These are phyloP conservation scores for Penicillium manginii DNA, from an alignment of 495 filamentous ascomycete species.

Conservation along the genomic window DNA sequence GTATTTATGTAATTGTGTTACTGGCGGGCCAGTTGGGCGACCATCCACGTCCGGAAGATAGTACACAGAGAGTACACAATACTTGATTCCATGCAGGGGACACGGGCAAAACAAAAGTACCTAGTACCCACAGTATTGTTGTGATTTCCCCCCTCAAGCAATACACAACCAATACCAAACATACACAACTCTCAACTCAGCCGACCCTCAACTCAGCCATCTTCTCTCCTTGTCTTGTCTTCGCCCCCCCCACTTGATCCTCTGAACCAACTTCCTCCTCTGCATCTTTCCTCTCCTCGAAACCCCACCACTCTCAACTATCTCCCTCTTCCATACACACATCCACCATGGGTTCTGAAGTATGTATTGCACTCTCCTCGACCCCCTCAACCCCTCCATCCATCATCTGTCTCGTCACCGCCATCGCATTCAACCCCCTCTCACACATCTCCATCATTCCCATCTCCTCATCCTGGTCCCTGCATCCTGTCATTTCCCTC, in stretches of 20 bases:
- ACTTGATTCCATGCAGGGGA: neutral
- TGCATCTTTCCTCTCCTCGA: slow-evolving; percentile 25
- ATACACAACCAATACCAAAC: too few species aligned
- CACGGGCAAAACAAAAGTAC: slow-evolving; percentile 8
- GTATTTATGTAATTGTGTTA: neutral
- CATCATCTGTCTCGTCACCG: slow-evolving; percentile 35
- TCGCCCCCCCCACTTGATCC: slow-evolving; percentile 31
- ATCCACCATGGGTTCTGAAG: slow-evolving; percentile 53
- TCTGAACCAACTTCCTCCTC: slow-evolving; percentile 32
- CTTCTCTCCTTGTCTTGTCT: slow-evolving; percentile 6
- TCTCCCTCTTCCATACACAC: slow-evolving; percentile 20
- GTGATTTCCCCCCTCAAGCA: slow-evolving; percentile 25
- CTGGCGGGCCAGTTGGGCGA: neutral
- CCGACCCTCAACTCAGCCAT: slow-evolving; percentile 15
- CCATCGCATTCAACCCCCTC: slow-evolving; percentile 36
- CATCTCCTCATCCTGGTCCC: slow-evolving; percentile 1
- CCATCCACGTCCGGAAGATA: neutral
- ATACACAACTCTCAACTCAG: too few species aligned
- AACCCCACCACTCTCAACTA: slow-evolving; percentile 7
- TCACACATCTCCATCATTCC: slow-evolving; percentile 12
- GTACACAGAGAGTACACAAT: slow-evolving; percentile 2
- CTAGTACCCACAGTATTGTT: slow-evolving; percentile 30
- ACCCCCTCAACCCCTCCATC: slow-evolving; percentile 33
- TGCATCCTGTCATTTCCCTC: slow-evolving; percentile 4
- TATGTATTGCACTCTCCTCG: slow-evolving; percentile 40